phyloP scores from a whole-genome alignment of 2,329 filamentous ascomycete genomes.

The Diaporthe citriasiana region DNA sequence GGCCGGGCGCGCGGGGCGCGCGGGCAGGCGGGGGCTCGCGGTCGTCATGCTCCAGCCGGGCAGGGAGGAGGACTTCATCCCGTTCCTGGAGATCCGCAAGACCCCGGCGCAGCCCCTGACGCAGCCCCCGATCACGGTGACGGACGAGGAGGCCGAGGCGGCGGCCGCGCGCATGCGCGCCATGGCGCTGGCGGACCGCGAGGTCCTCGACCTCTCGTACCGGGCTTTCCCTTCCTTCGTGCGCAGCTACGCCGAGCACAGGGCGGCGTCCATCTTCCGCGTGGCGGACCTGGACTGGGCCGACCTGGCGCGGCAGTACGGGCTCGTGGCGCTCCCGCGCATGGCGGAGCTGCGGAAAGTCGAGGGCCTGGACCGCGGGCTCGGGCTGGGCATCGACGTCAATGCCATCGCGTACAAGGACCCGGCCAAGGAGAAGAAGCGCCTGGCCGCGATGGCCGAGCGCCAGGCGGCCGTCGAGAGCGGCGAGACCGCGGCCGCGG shows the following conservation, averaged over 20 bases:
- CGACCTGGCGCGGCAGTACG: constrained; percentile 86
- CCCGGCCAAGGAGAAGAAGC: constrained; percentile 76
- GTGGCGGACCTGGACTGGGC: constrained; percentile 86
- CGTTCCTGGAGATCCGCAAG: constrained; percentile 88
- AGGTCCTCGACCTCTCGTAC: constrained; percentile 88
- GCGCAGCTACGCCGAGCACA: constrained; percentile 90
- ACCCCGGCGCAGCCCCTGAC: constrained; percentile 81
- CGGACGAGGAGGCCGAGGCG: constrained; percentile 70
- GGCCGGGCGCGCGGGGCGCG: constrained; percentile 89
- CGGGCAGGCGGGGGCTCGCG: constrained; percentile 87
- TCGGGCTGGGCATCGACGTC: constrained; percentile 77
- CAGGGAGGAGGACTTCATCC: constrained; percentile 89
- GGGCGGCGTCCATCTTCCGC: constrained; percentile 92
- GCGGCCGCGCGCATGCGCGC: constrained; percentile 48
- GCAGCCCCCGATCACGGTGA: constrained; percentile 68
- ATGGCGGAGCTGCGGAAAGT: constrained; percentile 88
- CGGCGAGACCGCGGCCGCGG: constrained; percentile 53
- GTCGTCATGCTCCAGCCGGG: constrained; percentile 89
- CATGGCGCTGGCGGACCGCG: constrained; percentile 68
- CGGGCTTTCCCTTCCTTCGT: constrained; percentile 95
- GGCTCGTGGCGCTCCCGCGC: constrained; percentile 85
- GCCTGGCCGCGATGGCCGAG: constrained; percentile 68
- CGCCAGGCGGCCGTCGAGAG: constrained; percentile 58
- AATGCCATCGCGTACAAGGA: constrained; percentile 79
- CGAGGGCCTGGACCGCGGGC: constrained; percentile 77